Percentiles rank a stretch among this genome's conserved stretches.
These are phyloP conservation scores for Podaxis rugospora DNA, from an alignment of 768 basidiomycete species.

Conservation along the genomic window DNA sequence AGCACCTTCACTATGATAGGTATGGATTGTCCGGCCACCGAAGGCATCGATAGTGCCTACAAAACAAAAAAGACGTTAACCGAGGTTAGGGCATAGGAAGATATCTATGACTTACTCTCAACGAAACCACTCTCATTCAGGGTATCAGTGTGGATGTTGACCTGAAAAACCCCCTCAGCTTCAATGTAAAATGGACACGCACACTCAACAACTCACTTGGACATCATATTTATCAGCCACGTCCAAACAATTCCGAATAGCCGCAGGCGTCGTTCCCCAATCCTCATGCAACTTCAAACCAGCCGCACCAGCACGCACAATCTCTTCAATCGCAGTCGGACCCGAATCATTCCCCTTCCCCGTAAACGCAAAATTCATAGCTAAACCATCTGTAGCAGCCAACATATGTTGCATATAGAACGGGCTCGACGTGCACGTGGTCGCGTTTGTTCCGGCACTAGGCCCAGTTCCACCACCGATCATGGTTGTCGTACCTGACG, in stretches of 20 bases:
- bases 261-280: conserved; percentile 89
- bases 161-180: conserved; percentile 28
- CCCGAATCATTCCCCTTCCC: conserved; percentile 96
- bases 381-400: conserved; percentile 81
- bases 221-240: conserved; percentile 92
- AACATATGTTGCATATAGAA: conserved; percentile 93
- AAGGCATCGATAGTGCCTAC: conserved; percentile 87
- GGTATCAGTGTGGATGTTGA: conserved; percentile 97
- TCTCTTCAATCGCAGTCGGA: conserved; percentile 66
- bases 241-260: conserved; percentile 71
- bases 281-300: conserved; percentile 97
- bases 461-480: conserved; percentile 97
- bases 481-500: conserved; percentile 85
- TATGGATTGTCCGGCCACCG: conserved; percentile 88
- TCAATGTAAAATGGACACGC: not conserved
- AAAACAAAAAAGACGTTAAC: not conserved
- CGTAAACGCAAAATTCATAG: conserved; percentile 93
- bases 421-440: conserved; percentile 89
- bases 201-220: conserved; percentile 50
- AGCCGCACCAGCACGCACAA: conserved; percentile 77
- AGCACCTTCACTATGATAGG: conserved; percentile 96
- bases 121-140: conserved; percentile 97
- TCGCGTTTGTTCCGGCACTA: conserved; percentile 83
- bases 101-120: conserved; percentile 56
- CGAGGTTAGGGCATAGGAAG: not conserved